A percentile compares a stretch with the other conserved stretches of the same genome.
These are phyloP conservation scores for Chrysochromulina parva DNA, from an alignment of 78 protist species.

Conservation along the genomic window DNA sequence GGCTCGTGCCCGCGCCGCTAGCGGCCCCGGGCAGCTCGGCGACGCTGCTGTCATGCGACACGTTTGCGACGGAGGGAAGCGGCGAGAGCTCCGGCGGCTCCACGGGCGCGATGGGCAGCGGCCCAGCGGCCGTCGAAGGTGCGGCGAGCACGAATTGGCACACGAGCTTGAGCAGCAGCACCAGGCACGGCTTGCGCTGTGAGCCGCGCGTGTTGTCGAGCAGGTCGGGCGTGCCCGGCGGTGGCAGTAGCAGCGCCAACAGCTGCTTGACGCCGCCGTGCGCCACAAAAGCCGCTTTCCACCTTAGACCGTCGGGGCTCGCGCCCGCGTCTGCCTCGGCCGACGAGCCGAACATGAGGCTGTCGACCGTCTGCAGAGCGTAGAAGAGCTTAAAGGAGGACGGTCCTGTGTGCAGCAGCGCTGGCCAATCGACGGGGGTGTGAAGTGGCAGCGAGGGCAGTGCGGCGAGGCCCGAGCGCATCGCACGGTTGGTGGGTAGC, in stretches of 20 bases:
- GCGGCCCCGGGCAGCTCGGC: too few species aligned
- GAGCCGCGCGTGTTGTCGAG: not conserved
- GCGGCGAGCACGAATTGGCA: not conserved
- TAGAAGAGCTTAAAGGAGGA: not conserved
- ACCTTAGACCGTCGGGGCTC: not conserved
- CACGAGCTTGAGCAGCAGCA: not conserved
- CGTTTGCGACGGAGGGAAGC: too few species aligned
- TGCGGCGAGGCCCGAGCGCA: not conserved
- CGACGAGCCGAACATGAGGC: not conserved
- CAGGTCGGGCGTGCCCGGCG: not conserved
- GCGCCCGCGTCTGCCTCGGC: not conserved
- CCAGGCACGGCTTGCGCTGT: constrained; percentile 1
- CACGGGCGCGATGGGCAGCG: not conserved
- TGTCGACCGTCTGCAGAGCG: constrained; percentile 16
- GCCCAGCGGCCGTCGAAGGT: not conserved
- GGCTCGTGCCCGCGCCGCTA: too few species aligned
- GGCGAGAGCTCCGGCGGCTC: not conserved
- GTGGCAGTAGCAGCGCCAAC: not conserved
- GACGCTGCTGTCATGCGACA: too few species aligned
- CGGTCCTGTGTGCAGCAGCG: not conserved
- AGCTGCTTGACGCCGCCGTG: not conserved
- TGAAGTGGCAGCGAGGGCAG: not conserved
- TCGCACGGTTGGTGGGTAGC: not conserved
- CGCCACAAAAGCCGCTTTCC: not conserved
- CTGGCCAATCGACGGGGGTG: not conserved